Percentiles rank a stretch among this genome's conserved stretches.
These are phyloP conservation scores for Lactarius pseudohatsudake DNA, from an alignment of 768 basidiomycete genomes.

Conservation along the genomic window DNA sequence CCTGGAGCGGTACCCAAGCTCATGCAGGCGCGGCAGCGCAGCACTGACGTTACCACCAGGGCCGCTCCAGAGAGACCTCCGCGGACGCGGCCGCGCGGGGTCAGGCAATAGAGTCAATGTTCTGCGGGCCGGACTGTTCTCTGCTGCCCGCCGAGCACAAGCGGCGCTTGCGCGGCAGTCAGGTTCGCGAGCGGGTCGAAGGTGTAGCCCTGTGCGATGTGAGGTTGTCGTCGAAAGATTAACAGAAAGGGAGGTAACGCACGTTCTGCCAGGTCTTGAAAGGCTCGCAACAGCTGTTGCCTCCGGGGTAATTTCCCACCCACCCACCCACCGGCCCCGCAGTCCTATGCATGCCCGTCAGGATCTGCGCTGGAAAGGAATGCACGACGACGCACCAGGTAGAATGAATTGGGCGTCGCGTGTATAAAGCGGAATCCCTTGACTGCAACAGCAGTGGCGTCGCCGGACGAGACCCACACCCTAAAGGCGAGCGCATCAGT, in stretches of 20 bases:
- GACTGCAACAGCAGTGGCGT: conserved; percentile 58
- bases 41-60: conserved; percentile 35
- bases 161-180: conserved; percentile 43
- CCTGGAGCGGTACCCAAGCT: conserved; percentile 20
- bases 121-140: conserved; percentile 66
- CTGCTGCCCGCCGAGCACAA: conserved; percentile 72
- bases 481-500: conserved; percentile 34
- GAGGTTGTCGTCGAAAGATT: not conserved
- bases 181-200: conserved; percentile 69
- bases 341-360: conserved; percentile 44
- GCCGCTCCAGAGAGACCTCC: conserved; percentile 78
- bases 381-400: conserved; percentile 46
- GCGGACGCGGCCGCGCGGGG: conserved; percentile 69
- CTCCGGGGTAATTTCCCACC: conserved; percentile 49
- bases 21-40: conserved; percentile 64
- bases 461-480: conserved; percentile 69
- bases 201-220: conserved; percentile 51
- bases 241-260: conserved; percentile 6
- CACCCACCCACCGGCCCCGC: conserved; percentile 75
- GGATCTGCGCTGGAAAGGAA: not conserved
- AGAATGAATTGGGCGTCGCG: conserved; percentile 73
- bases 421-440: conserved; percentile 66
- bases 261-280: conserved; percentile 54
- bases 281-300: conserved; percentile 73
- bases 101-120: conserved; percentile 69